phyloP scores from a whole-genome alignment of 2,329 filamentous ascomycete genomes.

The Cercospora zeae-maydis region DNA sequence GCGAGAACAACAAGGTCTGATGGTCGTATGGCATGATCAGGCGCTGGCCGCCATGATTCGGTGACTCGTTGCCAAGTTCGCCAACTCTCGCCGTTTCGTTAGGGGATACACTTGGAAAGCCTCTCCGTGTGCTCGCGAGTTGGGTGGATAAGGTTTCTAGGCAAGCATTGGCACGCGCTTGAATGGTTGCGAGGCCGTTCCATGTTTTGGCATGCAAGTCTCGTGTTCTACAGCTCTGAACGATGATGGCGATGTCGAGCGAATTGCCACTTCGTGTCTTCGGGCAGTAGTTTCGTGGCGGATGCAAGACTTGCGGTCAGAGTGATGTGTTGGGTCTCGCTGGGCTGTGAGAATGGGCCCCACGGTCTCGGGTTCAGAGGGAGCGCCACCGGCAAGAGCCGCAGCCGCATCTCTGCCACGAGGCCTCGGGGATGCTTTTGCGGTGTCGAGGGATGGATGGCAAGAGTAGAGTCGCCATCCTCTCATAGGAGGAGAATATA shows the following conservation, averaged over 20 bases:
- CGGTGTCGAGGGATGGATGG: background rate
- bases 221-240: background rate
- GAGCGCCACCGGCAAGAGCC: background rate
- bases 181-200: background rate
- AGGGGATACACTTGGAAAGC: background rate
- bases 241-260: background rate
- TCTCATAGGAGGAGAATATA: background rate
- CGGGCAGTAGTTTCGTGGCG: background rate
- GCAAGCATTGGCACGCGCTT: conserved; percentile 2
- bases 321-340: background rate
- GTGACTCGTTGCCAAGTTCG: background rate
- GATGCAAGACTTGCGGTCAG: background rate
- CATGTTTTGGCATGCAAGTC: background rate
- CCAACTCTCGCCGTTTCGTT: background rate
- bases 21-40: background rate
- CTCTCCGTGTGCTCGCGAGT: too few species aligned
- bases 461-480: too few species aligned
- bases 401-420: background rate
- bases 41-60: background rate
- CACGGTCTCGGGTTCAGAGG: background rate
- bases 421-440: background rate
- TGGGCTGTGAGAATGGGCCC: background rate
- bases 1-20: background rate
- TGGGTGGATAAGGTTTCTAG: background rate
- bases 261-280: background rate